These are phyloP conservation scores for Chlorociboria aeruginascens DNA, from an alignment of 495 filamentous ascomycete species.

Conservation along the genomic window DNA sequence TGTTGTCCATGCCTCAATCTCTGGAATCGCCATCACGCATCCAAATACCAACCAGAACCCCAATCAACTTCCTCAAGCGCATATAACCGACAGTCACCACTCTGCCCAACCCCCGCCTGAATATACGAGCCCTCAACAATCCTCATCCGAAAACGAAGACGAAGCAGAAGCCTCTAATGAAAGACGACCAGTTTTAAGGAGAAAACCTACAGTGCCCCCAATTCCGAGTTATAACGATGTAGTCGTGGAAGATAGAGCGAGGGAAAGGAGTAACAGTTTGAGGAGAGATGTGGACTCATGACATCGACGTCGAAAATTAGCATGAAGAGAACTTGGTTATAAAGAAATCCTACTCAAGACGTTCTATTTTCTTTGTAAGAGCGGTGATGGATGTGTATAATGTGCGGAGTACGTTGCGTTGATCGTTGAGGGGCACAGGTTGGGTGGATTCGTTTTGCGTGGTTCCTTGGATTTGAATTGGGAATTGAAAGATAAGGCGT, in stretches of 20 bases:
- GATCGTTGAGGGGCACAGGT: no score
- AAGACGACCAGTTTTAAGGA: conserved; percentile 24
- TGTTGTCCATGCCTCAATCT: conserved; percentile 15
- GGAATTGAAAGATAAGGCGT: no score
- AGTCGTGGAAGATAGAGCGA: conserved; percentile 27
- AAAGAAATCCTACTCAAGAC: no score
- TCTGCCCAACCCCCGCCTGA: conserved; percentile 47
- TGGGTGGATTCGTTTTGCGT: no score
- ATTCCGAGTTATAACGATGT: conserved; percentile 61
- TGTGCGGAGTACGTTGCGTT: no score
- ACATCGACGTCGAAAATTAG: not conserved
- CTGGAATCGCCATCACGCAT: not conserved
- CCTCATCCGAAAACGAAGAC: conserved; percentile 33
- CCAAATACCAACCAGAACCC: not conserved
- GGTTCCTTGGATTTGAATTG: no score
- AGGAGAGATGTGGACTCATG: conserved; percentile 4
- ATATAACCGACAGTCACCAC: conserved; percentile 20
- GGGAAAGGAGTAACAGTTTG: conserved; percentile 13
- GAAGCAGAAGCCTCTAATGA: conserved; percentile 31
- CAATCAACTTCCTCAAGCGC: not conserved
- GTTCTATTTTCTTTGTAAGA: no score
- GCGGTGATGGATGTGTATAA: no score
- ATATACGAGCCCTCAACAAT: conserved; percentile 57
- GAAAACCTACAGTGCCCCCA: conserved; percentile 31
- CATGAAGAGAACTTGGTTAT: no score